A percentile compares a stretch with the other conserved stretches of the same genome.
phyloP scores from a whole-genome alignment of 331 rosid genomes.

The Telfairia occidentalis region DNA sequence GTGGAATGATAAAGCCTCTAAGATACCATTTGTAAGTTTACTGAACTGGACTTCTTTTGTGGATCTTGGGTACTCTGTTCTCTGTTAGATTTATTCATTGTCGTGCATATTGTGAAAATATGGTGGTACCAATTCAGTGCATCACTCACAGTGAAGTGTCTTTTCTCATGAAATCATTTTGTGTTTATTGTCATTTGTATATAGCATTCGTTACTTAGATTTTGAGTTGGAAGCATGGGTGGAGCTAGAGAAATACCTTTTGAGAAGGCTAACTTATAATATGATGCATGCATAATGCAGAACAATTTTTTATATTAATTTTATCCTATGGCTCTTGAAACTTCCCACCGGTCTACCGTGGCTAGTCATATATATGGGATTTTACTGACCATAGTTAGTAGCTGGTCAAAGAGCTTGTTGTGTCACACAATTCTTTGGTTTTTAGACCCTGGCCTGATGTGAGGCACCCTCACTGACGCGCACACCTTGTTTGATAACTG shows the following conservation, averaged over 20 bases:
- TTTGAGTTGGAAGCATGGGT: not conserved
- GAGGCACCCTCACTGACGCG: not conserved
- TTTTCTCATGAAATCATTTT: not conserved
- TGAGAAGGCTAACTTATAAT: not conserved
- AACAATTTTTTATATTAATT: not conserved
- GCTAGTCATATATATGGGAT: not conserved
- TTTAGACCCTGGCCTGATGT: not conserved
- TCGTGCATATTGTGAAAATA: not conserved
- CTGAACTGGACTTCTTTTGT: not conserved
- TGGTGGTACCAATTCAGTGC: not conserved
- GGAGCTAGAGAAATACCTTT: not conserved
- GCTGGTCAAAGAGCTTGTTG: not conserved
- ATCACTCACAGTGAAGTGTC: not conserved
- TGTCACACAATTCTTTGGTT: not conserved
- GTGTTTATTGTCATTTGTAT: not conserved
- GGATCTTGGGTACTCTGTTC: not conserved
- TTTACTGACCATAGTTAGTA: not conserved
- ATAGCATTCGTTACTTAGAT: not conserved
- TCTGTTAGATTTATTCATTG: not conserved
- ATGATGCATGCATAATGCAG: not conserved
- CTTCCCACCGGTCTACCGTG: not conserved
- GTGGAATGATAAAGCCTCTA: conserved; percentile 90
- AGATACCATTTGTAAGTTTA: conserved; percentile 57
- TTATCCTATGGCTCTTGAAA: not conserved
- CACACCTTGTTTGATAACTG: not conserved